phyloP scores from a whole-genome alignment of 129 eudicot genomes.

The Apium graveolens region DNA sequence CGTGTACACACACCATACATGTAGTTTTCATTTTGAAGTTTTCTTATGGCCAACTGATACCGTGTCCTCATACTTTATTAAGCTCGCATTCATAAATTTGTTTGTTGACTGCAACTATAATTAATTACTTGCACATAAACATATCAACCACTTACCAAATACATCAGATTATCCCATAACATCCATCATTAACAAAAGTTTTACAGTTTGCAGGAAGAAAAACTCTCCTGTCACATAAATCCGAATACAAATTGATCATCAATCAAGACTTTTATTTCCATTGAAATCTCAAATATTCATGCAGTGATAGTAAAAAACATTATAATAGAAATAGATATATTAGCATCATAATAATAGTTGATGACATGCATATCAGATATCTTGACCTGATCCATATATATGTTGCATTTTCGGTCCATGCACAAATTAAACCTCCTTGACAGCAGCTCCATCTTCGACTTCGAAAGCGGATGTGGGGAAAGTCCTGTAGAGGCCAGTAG shows the following conservation, averaged over 20 bases:
- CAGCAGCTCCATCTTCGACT: slow-evolving; percentile 26
- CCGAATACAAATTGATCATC: neutral
- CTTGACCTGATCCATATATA: neutral
- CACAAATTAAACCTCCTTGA: slow-evolving; percentile 17
- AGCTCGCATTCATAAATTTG: neutral
- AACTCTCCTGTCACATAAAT: neutral
- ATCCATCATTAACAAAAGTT: neutral
- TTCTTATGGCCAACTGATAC: neutral
- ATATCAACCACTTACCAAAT: neutral
- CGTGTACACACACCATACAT: neutral
- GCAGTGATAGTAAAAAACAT: neutral
- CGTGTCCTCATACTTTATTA: neutral
- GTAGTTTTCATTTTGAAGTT: neutral
- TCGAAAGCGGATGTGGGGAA: slow-evolving; percentile 67
- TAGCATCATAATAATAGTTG: neutral
- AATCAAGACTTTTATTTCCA: neutral
- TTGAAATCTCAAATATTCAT: neutral
- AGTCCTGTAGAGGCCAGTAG: slow-evolving; percentile 46
- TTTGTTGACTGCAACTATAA: neutral
- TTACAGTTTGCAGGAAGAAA: neutral
- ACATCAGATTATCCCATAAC: neutral
- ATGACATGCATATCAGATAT: neutral
- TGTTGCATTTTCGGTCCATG: neutral
- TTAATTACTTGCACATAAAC: neutral
- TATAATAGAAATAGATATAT: neutral